These are phyloP conservation scores for Knoxia roxburghii DNA, from an alignment of 257 asterid species.

Conservation along the genomic window DNA sequence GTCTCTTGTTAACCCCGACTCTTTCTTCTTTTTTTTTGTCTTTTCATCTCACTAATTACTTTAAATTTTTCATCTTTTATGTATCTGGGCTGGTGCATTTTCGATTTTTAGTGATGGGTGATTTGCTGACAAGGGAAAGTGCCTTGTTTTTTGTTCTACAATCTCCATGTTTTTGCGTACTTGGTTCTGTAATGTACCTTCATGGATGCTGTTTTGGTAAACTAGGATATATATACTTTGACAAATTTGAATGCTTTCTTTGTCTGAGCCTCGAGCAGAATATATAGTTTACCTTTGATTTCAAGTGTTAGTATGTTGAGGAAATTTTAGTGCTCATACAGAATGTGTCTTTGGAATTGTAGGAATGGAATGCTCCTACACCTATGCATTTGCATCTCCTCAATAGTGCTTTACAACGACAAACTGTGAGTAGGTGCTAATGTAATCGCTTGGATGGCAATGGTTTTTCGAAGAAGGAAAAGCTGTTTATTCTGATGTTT, in stretches of 20 bases:
- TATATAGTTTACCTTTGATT: neutral
- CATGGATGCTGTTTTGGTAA: neutral
- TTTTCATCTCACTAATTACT: neutral
- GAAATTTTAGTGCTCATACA: neutral
- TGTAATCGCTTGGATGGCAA: neutral
- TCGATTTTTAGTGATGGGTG: neutral
- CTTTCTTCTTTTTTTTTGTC: too few relatives aligned
- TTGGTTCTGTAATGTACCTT: neutral
- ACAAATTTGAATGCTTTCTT: slow-evolving; percentile 7
- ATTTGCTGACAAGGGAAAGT: neutral
- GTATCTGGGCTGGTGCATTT: slow-evolving; percentile 3
- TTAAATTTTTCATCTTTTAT: neutral
- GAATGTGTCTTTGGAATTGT: slow-evolving; percentile 6
- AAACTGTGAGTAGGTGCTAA: slow-evolving; percentile 28
- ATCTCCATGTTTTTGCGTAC: neutral
- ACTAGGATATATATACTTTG: neutral
- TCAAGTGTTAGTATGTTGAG: neutral
- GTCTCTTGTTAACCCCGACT: too few relatives aligned
- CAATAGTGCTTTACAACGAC: slow-evolving; percentile 26
- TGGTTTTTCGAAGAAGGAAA: neutral
- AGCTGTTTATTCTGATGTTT: neutral
- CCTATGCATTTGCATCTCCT: slow-evolving; percentile 32
- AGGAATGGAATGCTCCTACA: slow-evolving; percentile 49
- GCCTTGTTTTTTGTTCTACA: neutral
- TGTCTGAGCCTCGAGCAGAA: neutral